phyloP scores from a whole-genome alignment of 768 basidiomycete genomes.

The Paxillus ammoniavirescens region DNA sequence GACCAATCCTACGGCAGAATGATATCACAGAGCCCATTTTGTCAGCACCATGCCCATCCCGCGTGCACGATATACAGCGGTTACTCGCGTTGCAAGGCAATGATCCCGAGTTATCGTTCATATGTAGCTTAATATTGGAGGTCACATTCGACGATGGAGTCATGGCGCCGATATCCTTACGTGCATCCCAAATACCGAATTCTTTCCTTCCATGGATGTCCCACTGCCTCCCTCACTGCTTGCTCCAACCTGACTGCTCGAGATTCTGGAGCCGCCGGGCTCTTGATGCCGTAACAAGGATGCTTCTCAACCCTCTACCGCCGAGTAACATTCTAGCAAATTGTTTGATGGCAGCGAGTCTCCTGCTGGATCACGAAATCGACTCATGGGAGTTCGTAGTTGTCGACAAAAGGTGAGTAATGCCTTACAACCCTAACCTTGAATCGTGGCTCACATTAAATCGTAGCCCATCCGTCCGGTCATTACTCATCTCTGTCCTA shows the following conservation, averaged over 20 bases:
- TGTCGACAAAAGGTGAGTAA: conserved; percentile 3
- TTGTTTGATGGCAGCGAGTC: conserved; percentile 4
- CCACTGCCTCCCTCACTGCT: conserved; percentile 5
- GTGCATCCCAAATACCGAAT: conserved; percentile 3
- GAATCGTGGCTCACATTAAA: neutral
- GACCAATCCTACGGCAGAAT: neutral
- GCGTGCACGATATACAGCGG: conserved; percentile 4
- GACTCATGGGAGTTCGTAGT: conserved; percentile 1
- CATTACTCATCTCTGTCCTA: neutral
- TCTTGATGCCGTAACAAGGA: neutral
- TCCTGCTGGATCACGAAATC: conserved; percentile 2
- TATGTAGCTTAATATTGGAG: conserved; percentile 3
- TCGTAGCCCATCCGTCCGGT: neutral
- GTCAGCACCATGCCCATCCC: neutral
- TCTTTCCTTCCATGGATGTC: conserved; percentile 6
- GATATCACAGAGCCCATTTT: neutral
- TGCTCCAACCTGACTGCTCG: neutral
- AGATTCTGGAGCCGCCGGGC: conserved; percentile 1
- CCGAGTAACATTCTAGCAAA: conserved; percentile 5
- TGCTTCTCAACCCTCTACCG: conserved; percentile 1
- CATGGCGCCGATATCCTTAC: neutral
- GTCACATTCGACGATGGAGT: neutral
- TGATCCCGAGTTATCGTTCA: conserved; percentile 5
- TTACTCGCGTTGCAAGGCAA: neutral
- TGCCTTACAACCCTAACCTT: neutral